Percentiles rank a stretch among this genome's conserved stretches.
phyloP scores from a whole-genome alignment of 2,329 filamentous ascomycete genomes.

The Chrysoporthe cubensis region DNA sequence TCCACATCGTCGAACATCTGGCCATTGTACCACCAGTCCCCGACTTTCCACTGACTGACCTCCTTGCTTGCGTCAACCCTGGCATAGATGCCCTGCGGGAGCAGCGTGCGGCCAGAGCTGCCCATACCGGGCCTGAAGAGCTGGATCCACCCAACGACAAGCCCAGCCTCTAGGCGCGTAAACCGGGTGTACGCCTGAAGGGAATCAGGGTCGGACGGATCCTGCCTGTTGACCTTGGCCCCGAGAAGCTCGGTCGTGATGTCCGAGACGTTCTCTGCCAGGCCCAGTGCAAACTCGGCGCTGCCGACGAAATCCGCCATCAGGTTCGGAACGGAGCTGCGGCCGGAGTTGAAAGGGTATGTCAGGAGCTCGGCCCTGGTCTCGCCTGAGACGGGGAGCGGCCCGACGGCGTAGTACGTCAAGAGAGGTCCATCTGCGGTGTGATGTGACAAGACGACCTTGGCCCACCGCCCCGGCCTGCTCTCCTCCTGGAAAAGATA shows the following conservation, averaged over 20 bases:
- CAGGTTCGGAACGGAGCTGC: slow-evolving; percentile 42
- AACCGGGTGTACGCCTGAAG: slow-evolving; percentile 41
- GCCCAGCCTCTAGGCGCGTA: slow-evolving; percentile 43
- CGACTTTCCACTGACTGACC: slow-evolving; percentile 29
- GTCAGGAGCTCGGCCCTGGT: slow-evolving; percentile 45
- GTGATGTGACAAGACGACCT: slow-evolving; percentile 50
- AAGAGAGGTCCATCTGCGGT: slow-evolving; percentile 47
- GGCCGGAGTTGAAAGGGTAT: slow-evolving; percentile 49
- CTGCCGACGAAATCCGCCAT: slow-evolving; percentile 39
- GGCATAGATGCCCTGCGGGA: slow-evolving; percentile 50
- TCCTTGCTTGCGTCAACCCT: slow-evolving; percentile 41
- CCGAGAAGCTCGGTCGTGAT: slow-evolving; percentile 46
- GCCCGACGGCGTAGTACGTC: slow-evolving; percentile 54
- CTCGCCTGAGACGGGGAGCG: slow-evolving; percentile 46
- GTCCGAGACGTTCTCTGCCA: slow-evolving; percentile 41
- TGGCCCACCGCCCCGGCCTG: slow-evolving; percentile 47
- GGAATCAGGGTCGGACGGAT: slow-evolving; percentile 39
- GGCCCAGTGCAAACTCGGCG: slow-evolving; percentile 40
- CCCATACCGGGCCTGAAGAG: slow-evolving; percentile 46
- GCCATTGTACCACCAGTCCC: slow-evolving; percentile 31
- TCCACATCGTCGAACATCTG: slow-evolving; percentile 16
- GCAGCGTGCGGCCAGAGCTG: slow-evolving; percentile 39
- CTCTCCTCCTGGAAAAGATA: slow-evolving; percentile 45
- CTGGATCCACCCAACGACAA: slow-evolving; percentile 45
- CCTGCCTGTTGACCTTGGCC: slow-evolving; percentile 39